phyloP scores from a whole-genome alignment of 805 yeast genomes.

The Candida andamanensis region DNA sequence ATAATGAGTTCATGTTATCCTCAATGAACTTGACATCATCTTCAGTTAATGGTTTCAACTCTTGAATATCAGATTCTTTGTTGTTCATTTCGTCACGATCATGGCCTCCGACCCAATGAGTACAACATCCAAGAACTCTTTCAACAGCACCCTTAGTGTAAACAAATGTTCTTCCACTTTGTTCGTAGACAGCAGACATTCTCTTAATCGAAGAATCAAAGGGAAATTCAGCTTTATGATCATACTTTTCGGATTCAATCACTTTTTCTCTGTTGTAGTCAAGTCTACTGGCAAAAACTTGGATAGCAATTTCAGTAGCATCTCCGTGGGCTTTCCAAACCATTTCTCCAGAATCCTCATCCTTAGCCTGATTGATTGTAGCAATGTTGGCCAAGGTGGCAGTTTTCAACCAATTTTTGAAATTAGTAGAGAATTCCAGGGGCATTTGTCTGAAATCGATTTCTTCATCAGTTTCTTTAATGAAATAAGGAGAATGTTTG shows the following conservation, averaged over 20 bases:
- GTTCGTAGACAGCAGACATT: conserved; percentile 57
- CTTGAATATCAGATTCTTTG: conserved; percentile 12
- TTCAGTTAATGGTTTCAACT: conserved; percentile 29
- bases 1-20: conserved; percentile 52
- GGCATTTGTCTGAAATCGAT: conserved; percentile 32
- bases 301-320: conserved; percentile 86
- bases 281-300: conserved; percentile 64
- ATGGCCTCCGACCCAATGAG: conserved; percentile 45
- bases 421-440: conserved; percentile 16
- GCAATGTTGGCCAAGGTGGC: conserved; percentile 40
- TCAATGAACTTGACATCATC: conserved; percentile 41
- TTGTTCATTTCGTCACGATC: conserved; percentile 19
- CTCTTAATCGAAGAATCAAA: conserved; percentile 71
- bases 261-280: conserved; percentile 45
- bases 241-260: conserved; percentile 25
- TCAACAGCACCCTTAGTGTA: conserved; percentile 78
- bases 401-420: conserved; percentile 23
- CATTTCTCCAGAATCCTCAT: conserved; percentile 24
- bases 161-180: conserved; percentile 20
- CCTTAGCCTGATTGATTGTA: conserved; percentile 26
- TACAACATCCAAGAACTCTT: conserved; percentile 54
- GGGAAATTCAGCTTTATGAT: conserved; percentile 62
- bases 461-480: conserved; percentile 29
- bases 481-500: conserved; percentile 22
- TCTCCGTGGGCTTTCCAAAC: conserved; percentile 57